Evolutionary conservation across 2,329 filamentous ascomycete species (phyloP).

Genomic region (Aspergillus intermedius): DNA sequence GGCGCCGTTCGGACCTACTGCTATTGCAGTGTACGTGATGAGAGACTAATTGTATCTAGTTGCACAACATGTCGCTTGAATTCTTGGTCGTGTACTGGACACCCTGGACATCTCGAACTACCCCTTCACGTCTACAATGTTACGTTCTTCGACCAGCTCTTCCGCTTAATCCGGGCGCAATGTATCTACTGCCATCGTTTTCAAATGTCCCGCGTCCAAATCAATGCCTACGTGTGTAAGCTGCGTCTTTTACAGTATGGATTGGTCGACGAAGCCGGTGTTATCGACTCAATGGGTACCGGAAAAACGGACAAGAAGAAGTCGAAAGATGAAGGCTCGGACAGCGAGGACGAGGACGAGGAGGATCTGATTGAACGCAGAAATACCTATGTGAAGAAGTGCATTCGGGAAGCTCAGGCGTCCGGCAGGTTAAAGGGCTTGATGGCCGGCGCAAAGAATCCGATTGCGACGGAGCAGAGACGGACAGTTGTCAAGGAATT

Average conservation of each 20-base stretch:
- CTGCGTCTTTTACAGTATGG: conserved; percentile 80
- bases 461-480: conserved; percentile 71
- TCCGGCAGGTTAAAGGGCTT: conserved; percentile 37
- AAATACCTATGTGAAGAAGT: conserved; percentile 64
- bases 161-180: conserved; percentile 76
- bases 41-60: conserved; percentile 41
- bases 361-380: conserved; percentile 48
- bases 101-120: conserved; percentile 90
- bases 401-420: conserved; percentile 56
- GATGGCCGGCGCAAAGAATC: conserved; percentile 62
- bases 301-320: conserved; percentile 41
- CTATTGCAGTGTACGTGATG: background rate
- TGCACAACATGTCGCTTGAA: conserved; percentile 89
- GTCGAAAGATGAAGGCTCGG: conserved; percentile 51
- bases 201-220: conserved; percentile 66
- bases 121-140: conserved; percentile 92
- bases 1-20: background rate
- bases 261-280: conserved; percentile 61
- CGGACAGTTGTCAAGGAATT: conserved; percentile 75
- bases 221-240: conserved; percentile 77
- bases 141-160: conserved; percentile 89
- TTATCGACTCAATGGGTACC: conserved; percentile 47
- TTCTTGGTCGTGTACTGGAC: conserved; percentile 76
- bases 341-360: conserved; percentile 55
- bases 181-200: conserved; percentile 89